phyloP scores from a whole-genome alignment of 306 rosid species.

The Lotus japonicus region DNA sequence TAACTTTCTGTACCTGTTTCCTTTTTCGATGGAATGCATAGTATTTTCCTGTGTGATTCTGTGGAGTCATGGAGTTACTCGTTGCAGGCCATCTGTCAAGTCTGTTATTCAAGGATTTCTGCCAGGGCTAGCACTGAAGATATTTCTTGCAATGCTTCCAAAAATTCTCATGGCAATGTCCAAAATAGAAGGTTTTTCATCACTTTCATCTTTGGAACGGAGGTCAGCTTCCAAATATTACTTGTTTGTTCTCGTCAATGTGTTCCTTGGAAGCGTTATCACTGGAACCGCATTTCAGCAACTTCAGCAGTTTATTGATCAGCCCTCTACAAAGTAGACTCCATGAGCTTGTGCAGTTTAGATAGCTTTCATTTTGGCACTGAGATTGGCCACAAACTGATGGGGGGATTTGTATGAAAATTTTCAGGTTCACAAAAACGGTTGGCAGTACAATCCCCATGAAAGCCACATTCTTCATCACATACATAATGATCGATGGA shows the following conservation, averaged over 20 bases:
- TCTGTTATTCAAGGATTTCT: slow-evolving; percentile 83
- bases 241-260: slow-evolving; percentile 69
- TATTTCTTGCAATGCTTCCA: slow-evolving; percentile 75
- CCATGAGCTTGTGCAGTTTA: background rate
- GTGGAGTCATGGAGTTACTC: slow-evolving; percentile 10
- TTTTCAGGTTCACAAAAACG: slow-evolving; percentile 65
- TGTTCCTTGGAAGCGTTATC: slow-evolving; percentile 81
- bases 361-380: background rate
- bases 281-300: slow-evolving; percentile 93
- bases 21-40: background rate
- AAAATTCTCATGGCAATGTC: slow-evolving; percentile 74
- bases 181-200: slow-evolving; percentile 62
- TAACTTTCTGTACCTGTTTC: background rate
- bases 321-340: slow-evolving; percentile 66
- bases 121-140: slow-evolving; percentile 82
- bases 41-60: background rate
- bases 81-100: slow-evolving; percentile 53
- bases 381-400: slow-evolving; percentile 15
- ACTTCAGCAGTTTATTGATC: slow-evolving; percentile 43
- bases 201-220: slow-evolving; percentile 69
- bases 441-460: slow-evolving; percentile 82
- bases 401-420: slow-evolving; percentile 5
- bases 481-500: slow-evolving; percentile 89
- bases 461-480: slow-evolving; percentile 95
- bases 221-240: slow-evolving; percentile 80